Evolutionary conservation across 2,329 filamentous ascomycete genomes (phyloP).

Genomic region (Nemania abortiva): DNA sequence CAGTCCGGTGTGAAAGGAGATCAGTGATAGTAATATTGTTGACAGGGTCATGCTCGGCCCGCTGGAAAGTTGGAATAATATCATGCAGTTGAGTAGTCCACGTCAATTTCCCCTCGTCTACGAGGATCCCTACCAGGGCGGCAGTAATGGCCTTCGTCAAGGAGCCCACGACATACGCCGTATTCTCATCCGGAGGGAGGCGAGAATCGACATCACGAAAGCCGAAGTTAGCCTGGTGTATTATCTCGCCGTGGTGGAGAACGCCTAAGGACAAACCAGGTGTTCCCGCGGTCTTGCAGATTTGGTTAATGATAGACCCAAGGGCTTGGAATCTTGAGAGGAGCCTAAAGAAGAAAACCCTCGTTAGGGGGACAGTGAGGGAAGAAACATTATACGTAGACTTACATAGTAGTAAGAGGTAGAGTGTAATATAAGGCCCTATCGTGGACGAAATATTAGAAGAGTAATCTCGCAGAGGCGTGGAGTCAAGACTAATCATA

Average conservation of each 20-base stretch:
- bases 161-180: background rate
- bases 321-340: background rate
- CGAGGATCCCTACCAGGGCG: background rate
- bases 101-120: constrained; percentile 1
- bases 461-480: no score
- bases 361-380: background rate
- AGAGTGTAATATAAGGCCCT: no score
- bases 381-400: no score
- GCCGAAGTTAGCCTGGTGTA: background rate
- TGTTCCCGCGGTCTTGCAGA: background rate
- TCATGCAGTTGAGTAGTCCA: background rate
- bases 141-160: constrained; percentile 4
- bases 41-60: background rate
- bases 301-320: background rate
- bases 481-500: no score
- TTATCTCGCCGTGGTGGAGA: background rate
- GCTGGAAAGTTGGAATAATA: background rate
- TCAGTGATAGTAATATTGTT: background rate
- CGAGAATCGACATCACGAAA: background rate
- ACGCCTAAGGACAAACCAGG: background rate
- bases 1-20: background rate
- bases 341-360: background rate
- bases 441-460: no score
- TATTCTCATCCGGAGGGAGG: background rate
- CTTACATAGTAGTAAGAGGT: no score